A percentile compares a stretch with the other conserved stretches of the same genome.
Evolutionary conservation across 2,329 filamentous ascomycete species (phyloP).

Genomic region (Parafenestella ontariensis): DNA sequence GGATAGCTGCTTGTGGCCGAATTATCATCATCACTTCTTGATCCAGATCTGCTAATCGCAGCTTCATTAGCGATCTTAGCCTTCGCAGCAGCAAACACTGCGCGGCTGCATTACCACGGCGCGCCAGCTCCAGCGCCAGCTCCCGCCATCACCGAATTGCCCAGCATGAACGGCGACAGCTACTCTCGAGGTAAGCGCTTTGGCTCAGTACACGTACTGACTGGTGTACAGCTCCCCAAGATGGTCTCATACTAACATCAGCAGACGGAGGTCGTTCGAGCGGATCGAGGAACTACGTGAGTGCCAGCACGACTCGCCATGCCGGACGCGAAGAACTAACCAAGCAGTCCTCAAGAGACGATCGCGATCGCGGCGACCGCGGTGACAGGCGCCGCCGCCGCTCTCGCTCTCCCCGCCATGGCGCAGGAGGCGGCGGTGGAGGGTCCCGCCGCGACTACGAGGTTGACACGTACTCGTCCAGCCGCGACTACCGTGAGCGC

Average conservation of each 20-base stretch:
- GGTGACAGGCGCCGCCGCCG: constrained; percentile 66
- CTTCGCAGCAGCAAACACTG: constrained; percentile 8
- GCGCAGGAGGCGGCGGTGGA: constrained; percentile 53
- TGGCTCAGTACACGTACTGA: constrained; percentile 45
- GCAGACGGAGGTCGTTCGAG: constrained; percentile 48
- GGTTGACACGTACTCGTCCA: constrained; percentile 88
- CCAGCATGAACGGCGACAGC: constrained; percentile 82
- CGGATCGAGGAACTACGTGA: constrained; percentile 50
- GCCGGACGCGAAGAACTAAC: constrained; percentile 32
- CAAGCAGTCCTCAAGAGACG: constrained; percentile 40
- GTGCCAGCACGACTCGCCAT: constrained; percentile 26
- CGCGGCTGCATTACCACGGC: constrained; percentile 18
- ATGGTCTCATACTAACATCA: constrained; percentile 36
- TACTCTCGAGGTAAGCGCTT: constrained; percentile 74
- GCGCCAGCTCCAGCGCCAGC: constrained; percentile 22
- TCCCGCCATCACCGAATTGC: constrained; percentile 18
- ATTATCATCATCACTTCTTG: constrained; percentile 11
- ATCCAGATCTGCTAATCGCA: constrained; percentile 24
- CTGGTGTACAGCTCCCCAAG: constrained; percentile 39
- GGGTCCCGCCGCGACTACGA: constrained; percentile 71
- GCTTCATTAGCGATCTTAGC: constrained; percentile 17
- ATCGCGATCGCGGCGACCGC: constrained; percentile 34
- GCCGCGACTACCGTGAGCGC: constrained; percentile 88
- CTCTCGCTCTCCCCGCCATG: constrained; percentile 84
- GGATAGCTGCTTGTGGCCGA: constrained; percentile 16